Conservation (phyloP, 148 eudicot species). For the Tetragonia tetragonoides region DNA sequence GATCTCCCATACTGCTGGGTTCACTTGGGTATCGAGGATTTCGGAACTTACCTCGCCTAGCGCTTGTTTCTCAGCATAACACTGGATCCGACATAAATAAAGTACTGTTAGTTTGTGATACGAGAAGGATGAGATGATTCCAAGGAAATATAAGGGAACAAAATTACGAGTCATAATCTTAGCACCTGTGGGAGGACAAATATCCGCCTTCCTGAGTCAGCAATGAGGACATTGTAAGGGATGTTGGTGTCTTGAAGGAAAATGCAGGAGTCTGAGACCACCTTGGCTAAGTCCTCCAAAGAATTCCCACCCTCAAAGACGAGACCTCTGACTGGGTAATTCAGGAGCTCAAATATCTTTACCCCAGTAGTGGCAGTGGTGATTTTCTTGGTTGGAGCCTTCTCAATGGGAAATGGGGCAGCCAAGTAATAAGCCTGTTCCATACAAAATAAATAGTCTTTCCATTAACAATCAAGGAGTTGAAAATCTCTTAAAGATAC, state of each 20-base stretch:
- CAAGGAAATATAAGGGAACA: neutral
- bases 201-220: constrained; percentile 73
- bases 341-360: constrained; percentile 49
- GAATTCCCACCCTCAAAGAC: constrained; percentile 75
- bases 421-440: constrained; percentile 82
- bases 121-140: neutral
- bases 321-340: constrained; percentile 80
- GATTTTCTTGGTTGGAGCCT: constrained; percentile 59
- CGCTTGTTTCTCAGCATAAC: constrained; percentile 98
- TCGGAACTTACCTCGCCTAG: constrained; percentile 75
- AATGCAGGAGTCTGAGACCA: constrained; percentile 66
- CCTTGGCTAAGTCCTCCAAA: constrained; percentile 53
- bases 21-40: constrained; percentile 90
- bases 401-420: constrained; percentile 77
- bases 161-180: neutral
- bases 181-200: constrained; percentile 84
- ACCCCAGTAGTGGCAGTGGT: constrained; percentile 42
- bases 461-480: neutral
- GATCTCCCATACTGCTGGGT: constrained; percentile 99
- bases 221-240: constrained; percentile 80
- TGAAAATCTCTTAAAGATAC: neutral
- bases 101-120: neutral
- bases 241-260: constrained; percentile 81
- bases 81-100: constrained; percentile 37
- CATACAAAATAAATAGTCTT: too few species aligned